Evolutionary conservation across 176 grass and related monocot genomes (phyloP).

Genomic region (Otatea glauca): DNA sequence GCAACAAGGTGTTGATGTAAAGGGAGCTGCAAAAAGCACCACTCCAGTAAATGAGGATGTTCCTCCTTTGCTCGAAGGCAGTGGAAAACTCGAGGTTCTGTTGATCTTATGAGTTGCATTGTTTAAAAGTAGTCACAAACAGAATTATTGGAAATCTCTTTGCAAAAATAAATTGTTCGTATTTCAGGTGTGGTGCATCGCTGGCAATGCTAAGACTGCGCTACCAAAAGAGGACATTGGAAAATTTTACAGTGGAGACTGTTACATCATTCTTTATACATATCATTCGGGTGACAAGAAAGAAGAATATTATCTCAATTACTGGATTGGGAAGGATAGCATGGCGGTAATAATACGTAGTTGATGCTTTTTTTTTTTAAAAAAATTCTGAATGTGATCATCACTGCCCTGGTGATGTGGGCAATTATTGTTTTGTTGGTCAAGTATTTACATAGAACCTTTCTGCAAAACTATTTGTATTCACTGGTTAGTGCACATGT

Average conservation of each 20-base stretch:
- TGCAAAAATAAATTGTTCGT: constrained; percentile 16
- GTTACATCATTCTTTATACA: constrained; percentile 86
- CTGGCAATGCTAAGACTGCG: constrained; percentile 70
- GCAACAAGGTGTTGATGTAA: constrained; percentile 91
- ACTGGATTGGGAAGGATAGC: constrained; percentile 94
- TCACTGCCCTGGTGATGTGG: not conserved
- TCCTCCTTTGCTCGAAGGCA: constrained; percentile 94
- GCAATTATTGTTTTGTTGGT: not conserved
- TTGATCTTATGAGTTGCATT: constrained; percentile 36
- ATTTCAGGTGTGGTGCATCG: constrained; percentile 83
- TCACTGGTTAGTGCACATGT: constrained; percentile 20
- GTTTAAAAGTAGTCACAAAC: not conserved
- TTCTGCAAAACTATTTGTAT: constrained; percentile 24
- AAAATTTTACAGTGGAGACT: constrained; percentile 94
- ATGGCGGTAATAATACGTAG: constrained; percentile 64
- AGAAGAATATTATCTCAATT: constrained; percentile 89
- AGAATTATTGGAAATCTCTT: not conserved
- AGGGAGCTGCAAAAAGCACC: constrained; percentile 68
- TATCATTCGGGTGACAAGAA: constrained; percentile 95
- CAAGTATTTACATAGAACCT: constrained; percentile 20
- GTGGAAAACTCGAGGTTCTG: constrained; percentile 90
- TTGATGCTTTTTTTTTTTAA: constrained; percentile 22
- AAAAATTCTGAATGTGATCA: not conserved
- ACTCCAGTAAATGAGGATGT: constrained; percentile 84
- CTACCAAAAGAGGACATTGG: constrained; percentile 85